These are phyloP conservation scores for Flaveria trinervia DNA, from an alignment of 129 eudicot genomes.

Conservation along the genomic window DNA sequence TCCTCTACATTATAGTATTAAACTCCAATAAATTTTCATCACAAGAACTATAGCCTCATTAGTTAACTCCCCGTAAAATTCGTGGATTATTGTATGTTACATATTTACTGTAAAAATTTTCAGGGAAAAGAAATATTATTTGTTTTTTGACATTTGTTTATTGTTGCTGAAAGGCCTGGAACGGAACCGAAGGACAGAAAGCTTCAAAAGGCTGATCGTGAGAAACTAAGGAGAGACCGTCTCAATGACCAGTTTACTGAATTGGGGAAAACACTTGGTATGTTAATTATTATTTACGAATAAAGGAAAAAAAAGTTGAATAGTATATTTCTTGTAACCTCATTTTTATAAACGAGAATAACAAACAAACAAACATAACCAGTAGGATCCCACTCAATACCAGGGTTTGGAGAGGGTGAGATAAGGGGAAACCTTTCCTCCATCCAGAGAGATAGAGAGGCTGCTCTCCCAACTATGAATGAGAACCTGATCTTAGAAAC, in stretches of 20 bases:
- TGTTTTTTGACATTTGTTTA: slow-evolving; percentile 8
- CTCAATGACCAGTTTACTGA: slow-evolving; percentile 85
- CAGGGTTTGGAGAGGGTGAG: too few relatives aligned
- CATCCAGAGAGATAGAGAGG: too few relatives aligned
- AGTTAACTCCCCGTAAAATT: not conserved
- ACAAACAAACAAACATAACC: too few relatives aligned
- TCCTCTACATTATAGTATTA: not conserved
- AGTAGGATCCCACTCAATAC: too few relatives aligned
- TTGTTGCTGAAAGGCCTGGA: slow-evolving; percentile 52
- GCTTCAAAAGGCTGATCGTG: slow-evolving; percentile 95
- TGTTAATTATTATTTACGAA: slow-evolving; percentile 6
- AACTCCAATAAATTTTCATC: not conserved
- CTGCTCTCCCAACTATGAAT: too few relatives aligned
- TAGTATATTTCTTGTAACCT: slow-evolving; percentile 2
- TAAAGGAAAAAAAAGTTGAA: not conserved
- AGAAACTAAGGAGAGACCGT: slow-evolving; percentile 86
- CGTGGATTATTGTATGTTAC: not conserved
- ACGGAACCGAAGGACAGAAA: slow-evolving; percentile 72
- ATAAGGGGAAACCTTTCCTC: too few relatives aligned
- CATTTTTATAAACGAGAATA: not conserved
- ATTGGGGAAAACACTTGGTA: slow-evolving; percentile 88
- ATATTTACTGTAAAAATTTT: not conserved
- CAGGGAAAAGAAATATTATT: not conserved
- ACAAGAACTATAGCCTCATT: not conserved
- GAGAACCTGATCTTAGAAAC: slow-evolving; percentile 14